These are phyloP conservation scores for Xylaria longipes DNA, from an alignment of 495 filamentous ascomycete species.

Conservation along the genomic window DNA sequence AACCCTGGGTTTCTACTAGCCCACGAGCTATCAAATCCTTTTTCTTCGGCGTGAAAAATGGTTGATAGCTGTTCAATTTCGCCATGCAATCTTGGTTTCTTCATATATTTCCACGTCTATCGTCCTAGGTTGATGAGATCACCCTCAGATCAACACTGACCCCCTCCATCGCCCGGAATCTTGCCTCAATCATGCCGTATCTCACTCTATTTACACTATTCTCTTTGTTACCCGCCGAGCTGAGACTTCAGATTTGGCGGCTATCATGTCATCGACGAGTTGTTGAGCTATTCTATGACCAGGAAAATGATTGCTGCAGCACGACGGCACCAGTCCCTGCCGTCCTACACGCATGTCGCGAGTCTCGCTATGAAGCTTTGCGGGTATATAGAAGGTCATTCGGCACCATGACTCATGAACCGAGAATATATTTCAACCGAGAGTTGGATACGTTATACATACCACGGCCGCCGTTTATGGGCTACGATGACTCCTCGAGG, in stretches of 20 bases:
- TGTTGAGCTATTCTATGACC: slow-evolving; percentile 49
- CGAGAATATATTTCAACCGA: slow-evolving; percentile 53
- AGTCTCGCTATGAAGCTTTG: slow-evolving; percentile 53
- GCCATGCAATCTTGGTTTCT: background rate
- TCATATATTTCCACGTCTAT: background rate
- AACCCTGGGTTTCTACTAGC: background rate
- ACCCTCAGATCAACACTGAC: background rate
- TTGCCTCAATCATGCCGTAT: slow-evolving; percentile 24
- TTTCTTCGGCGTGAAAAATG: background rate
- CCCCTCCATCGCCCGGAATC: background rate
- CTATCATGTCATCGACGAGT: slow-evolving; percentile 48
- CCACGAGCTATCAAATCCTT: background rate
- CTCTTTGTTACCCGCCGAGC: slow-evolving; percentile 51
- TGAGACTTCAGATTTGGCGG: slow-evolving; percentile 58
- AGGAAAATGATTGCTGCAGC: slow-evolving; percentile 39
- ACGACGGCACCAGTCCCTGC: slow-evolving; percentile 48
- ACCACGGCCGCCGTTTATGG: slow-evolving; percentile 51
- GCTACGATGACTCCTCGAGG: slow-evolving; percentile 53
- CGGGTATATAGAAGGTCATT: slow-evolving; percentile 50
- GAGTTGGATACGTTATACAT: slow-evolving; percentile 56
- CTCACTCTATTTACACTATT: slow-evolving; percentile 49
- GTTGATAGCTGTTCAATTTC: background rate
- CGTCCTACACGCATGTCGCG: slow-evolving; percentile 49
- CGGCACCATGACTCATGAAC: slow-evolving; percentile 42
- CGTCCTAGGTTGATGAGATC: background rate